Conservation (phyloP, 2,329 filamentous ascomycete species). For the Cladophialophora chaetospira region DNA sequence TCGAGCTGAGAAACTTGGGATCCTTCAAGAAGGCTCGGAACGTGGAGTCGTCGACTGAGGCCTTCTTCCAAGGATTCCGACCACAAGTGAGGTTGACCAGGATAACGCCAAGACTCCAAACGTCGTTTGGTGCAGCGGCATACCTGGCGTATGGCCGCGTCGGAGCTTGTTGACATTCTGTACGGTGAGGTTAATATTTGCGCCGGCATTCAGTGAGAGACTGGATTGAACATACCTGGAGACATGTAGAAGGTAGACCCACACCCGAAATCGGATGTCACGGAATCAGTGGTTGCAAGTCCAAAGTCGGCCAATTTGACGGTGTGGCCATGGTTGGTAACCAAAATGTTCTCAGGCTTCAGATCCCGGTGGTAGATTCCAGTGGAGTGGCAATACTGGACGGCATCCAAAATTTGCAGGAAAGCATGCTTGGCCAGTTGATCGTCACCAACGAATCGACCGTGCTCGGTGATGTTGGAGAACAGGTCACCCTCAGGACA, state of each 20-base stretch:
- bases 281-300: conserved; percentile 79
- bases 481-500: conserved; percentile 97
- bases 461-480: conserved; percentile 93
- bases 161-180: conserved; percentile 85
- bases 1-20: conserved; percentile 84
- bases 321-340: conserved; percentile 82
- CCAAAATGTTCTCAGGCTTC: conserved; percentile 97
- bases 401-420: conserved; percentile 93
- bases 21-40: conserved; percentile 89
- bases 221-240: conserved; percentile 70
- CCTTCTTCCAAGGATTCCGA: conserved; percentile 98
- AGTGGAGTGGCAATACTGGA: conserved; percentile 88
- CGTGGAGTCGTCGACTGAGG: conserved; percentile 88
- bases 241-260: conserved; percentile 99
- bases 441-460: conserved; percentile 92
- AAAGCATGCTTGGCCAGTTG: conserved; percentile 82
- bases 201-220: neutral
- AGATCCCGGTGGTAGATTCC: conserved; percentile 97
- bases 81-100: conserved; percentile 96
- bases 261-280: conserved; percentile 93
- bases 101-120: conserved; percentile 98
- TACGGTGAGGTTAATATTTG: conserved; percentile 30
- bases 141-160: conserved; percentile 75
- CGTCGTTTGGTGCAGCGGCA: conserved; percentile 89
- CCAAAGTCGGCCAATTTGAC: conserved; percentile 98